Evolutionary conservation across 805 yeast species (phyloP).

Genomic region (Yarrowia divulgata): DNA sequence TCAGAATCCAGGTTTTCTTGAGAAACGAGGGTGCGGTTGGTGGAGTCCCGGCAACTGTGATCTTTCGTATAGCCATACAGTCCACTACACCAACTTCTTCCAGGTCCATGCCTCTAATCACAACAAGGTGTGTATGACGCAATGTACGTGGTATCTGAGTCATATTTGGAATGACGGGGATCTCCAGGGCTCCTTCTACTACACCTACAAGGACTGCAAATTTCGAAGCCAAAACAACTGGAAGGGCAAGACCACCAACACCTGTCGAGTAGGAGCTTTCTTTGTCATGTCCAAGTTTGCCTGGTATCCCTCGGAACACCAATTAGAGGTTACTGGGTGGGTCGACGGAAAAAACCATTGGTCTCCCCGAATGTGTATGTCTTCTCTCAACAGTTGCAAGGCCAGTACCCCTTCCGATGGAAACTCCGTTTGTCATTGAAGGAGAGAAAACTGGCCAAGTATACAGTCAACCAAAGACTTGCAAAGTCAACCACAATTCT

Average conservation of each 20-base stretch:
- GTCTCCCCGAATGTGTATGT: slow-evolving; percentile 16
- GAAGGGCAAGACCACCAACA: slow-evolving; percentile 10
- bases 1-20: not conserved
- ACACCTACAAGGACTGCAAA: slow-evolving; percentile 17
- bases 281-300: slow-evolving; percentile 11
- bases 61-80: not conserved
- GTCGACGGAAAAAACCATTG: not conserved
- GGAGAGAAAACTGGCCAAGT: not conserved
- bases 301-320: not conserved
- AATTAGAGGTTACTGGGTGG: slow-evolving; percentile 14
- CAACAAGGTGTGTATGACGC: slow-evolving; percentile 4
- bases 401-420: not conserved
- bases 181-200: slow-evolving; percentile 26
- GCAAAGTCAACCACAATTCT: too few relatives aligned
- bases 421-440: not conserved
- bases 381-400: slow-evolving; percentile 16
- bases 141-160: not conserved
- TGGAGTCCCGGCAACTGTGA: slow-evolving; percentile 21
- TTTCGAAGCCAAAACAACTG: slow-evolving; percentile 24
- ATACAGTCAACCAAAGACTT: too few relatives aligned
- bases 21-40: slow-evolving; percentile 7
- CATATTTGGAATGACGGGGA: slow-evolving; percentile 15
- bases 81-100: not conserved
- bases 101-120: slow-evolving; percentile 11
- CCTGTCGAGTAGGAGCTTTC: slow-evolving; percentile 16